phyloP scores from a whole-genome alignment of 192 early-diverging fungal genomes.

The Mortierella claussenii region DNA sequence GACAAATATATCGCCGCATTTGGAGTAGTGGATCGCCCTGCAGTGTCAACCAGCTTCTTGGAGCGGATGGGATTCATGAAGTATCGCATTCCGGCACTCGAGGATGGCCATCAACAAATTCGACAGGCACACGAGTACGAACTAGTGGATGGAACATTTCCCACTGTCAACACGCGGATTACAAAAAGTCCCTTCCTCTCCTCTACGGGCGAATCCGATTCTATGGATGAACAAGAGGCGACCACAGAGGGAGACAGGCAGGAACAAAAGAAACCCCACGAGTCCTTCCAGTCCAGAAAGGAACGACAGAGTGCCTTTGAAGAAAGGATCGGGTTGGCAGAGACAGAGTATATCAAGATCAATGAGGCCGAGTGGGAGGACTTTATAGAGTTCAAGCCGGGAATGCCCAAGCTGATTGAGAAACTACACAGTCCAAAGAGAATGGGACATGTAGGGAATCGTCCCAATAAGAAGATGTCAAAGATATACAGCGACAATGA shows the following conservation, averaged over 20 bases:
- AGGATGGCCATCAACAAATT: constrained; percentile 1
- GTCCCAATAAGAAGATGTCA: constrained; percentile 41
- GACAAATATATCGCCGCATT: constrained; percentile 56
- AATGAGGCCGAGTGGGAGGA: constrained; percentile 55
- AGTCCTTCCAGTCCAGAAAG: constrained; percentile 18
- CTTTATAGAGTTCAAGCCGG: constrained; percentile 48
- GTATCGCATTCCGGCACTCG: constrained; percentile 2
- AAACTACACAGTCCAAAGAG: constrained; percentile 47
- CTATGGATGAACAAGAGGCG: neutral
- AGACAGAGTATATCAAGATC: constrained; percentile 49
- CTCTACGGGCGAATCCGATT: neutral
- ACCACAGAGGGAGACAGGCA: neutral
- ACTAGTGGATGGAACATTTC: constrained; percentile 46
- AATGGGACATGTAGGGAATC: constrained; percentile 44
- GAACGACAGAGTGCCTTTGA: constrained; percentile 37
- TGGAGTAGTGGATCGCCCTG: constrained; percentile 56
- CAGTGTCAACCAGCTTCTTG: constrained; percentile 56
- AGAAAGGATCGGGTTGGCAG: constrained; percentile 20
- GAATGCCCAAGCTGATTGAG: constrained; percentile 49
- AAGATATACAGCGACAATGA: constrained; percentile 53
- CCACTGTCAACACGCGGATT: constrained; percentile 41
- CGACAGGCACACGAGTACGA: constrained; percentile 17
- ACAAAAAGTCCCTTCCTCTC: constrained; percentile 15
- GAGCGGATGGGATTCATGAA: constrained; percentile 59
- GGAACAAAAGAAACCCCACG: neutral